Conservation (phyloP, 441 rosid species). For the Gossypium schwendimanii region DNA sequence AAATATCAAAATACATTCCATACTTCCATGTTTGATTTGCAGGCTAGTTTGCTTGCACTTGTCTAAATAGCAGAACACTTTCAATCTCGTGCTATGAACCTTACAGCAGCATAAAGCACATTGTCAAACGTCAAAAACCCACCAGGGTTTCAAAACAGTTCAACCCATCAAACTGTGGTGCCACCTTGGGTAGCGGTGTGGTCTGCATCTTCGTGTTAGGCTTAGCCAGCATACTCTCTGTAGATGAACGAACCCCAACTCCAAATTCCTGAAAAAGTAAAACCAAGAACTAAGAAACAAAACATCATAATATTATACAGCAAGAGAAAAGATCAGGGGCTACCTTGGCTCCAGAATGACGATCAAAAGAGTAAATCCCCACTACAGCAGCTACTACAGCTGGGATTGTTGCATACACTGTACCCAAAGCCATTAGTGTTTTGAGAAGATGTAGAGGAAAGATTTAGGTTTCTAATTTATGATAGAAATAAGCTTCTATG, state of each 20-base stretch:
- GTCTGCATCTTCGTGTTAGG: neutral
- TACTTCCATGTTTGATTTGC: neutral
- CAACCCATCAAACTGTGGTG: constrained; percentile 39
- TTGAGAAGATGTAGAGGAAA: neutral
- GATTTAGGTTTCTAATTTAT: constrained; percentile 2
- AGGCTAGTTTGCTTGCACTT: too few species aligned
- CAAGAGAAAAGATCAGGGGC: neutral
- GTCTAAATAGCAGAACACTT: too few species aligned
- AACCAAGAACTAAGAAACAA: neutral
- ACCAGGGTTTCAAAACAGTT: constrained; percentile 36
- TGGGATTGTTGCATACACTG: constrained; percentile 11
- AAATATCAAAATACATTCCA: neutral
- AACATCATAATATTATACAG: neutral
- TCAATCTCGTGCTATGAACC: too few species aligned
- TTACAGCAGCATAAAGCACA: neutral
- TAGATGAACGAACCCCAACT: neutral
- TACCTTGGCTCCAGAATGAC: constrained; percentile 16
- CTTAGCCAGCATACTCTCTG: neutral
- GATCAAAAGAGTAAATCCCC: constrained; percentile 21
- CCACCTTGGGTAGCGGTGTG: constrained; percentile 19
- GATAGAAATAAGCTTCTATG: neutral
- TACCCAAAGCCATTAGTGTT: constrained; percentile 18
- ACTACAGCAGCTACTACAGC: constrained; percentile 23
- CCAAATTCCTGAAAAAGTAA: constrained; percentile 15
- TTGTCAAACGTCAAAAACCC: neutral